These are phyloP conservation scores for Rhodotorula mucilaginosa DNA, from an alignment of 1,284 basidiomycete genomes.

Conservation along the genomic window DNA sequence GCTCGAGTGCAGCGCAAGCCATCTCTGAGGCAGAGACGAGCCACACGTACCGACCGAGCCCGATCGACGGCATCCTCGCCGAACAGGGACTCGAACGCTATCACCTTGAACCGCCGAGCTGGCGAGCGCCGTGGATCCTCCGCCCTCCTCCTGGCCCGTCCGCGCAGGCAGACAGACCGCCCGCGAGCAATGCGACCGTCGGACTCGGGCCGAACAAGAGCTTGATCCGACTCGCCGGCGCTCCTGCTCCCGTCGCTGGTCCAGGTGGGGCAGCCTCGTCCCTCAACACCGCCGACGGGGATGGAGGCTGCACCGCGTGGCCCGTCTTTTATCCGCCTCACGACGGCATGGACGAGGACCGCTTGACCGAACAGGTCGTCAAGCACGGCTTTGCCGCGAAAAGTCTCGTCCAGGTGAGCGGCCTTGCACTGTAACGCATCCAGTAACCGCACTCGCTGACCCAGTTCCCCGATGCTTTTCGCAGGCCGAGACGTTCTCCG, in stretches of 20 bases:
- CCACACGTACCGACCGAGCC: constrained; percentile 16
- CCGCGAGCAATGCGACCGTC: background rate
- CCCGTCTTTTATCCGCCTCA: constrained; percentile 81
- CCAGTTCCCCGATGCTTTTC: background rate
- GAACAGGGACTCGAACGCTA: constrained; percentile 33
- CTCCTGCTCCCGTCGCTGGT: background rate
- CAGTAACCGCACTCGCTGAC: background rate
- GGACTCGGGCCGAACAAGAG: background rate
- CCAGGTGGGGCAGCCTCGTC: background rate
- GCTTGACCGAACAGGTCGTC: constrained; percentile 70
- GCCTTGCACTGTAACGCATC: background rate
- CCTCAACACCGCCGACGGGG: background rate
- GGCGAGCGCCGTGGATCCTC: constrained; percentile 35
- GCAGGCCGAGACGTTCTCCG: constrained; percentile 58
- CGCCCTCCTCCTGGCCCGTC: background rate
- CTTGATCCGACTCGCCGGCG: background rate
- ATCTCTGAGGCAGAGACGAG: constrained; percentile 9
- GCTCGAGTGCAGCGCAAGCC: constrained; percentile 1
- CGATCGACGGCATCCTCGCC: constrained; percentile 30
- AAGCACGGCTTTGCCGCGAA: constrained; percentile 70
- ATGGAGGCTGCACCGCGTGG: constrained; percentile 56
- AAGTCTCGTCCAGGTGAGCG: constrained; percentile 62
- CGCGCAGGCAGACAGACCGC: no score
- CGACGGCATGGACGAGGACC: constrained; percentile 79
- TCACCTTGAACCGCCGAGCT: constrained; percentile 33